These are phyloP conservation scores for Odontarrhena argentea DNA, from an alignment of 345 rosid genomes.

Conservation along the genomic window DNA sequence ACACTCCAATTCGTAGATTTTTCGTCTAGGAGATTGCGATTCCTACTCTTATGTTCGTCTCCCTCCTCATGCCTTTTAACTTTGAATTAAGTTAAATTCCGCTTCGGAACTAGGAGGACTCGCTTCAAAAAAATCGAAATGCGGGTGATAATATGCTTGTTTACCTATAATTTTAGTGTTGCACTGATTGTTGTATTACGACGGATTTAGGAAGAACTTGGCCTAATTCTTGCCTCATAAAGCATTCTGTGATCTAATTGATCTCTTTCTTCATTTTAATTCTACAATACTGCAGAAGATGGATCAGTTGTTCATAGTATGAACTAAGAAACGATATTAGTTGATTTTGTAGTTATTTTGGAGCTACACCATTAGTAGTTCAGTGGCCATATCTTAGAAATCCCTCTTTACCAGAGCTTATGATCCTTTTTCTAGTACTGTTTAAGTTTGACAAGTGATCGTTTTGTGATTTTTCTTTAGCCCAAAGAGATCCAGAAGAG, in stretches of 20 bases:
- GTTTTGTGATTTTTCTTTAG: slow-evolving; percentile 40
- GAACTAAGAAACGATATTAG: background rate
- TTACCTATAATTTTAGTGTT: slow-evolving; percentile 7
- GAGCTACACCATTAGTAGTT: too few relatives aligned
- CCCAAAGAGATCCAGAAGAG: slow-evolving; percentile 83
- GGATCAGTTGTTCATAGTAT: background rate
- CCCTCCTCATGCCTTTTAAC: background rate
- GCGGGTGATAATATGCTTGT: background rate
- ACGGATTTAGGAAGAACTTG: background rate
- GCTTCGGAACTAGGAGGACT: background rate
- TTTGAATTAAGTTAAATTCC: background rate
- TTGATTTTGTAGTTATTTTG: background rate
- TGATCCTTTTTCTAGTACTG: background rate
- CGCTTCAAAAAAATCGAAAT: background rate
- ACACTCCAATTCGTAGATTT: background rate
- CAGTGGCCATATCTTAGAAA: background rate
- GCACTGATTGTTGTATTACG: slow-evolving; percentile 1
- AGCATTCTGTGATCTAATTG: background rate
- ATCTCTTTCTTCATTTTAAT: background rate
- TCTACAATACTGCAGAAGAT: background rate
- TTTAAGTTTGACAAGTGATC: background rate
- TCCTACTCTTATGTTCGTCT: slow-evolving; percentile 18
- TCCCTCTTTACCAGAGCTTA: slow-evolving; percentile 4
- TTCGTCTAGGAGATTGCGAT: background rate
- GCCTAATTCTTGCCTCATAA: background rate